A percentile compares a stretch with the other conserved stretches of the same genome.
phyloP scores from a whole-genome alignment of 352 stramenopile species.

The Globisporangium nunn region DNA sequence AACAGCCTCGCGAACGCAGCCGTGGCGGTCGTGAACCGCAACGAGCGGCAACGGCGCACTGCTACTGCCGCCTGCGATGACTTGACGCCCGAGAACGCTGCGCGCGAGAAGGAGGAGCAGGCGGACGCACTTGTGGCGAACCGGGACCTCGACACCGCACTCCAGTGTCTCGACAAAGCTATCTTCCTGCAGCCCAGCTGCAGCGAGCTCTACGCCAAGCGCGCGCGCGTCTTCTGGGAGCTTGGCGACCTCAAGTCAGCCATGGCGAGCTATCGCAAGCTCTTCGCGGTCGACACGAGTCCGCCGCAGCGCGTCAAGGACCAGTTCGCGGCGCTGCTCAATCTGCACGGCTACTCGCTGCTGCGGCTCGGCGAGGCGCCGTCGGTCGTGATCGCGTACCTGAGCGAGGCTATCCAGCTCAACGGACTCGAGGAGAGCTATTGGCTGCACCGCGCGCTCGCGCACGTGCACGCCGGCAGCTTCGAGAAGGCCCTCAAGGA shows the following conservation, averaged over 20 bases:
- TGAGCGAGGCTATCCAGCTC: slow-evolving; percentile 69
- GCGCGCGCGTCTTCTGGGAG: slow-evolving; percentile 62
- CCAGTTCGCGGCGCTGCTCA: slow-evolving; percentile 63
- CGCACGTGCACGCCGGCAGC: slow-evolving; percentile 45
- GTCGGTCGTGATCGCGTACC: slow-evolving; percentile 49
- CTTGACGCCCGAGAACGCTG: slow-evolving; percentile 40
- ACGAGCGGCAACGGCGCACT: neutral
- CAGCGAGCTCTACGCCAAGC: slow-evolving; percentile 48
- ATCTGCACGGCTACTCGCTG: slow-evolving; percentile 65
- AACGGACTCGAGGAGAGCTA: slow-evolving; percentile 66
- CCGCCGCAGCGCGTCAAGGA: slow-evolving; percentile 67
- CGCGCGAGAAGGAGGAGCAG: slow-evolving; percentile 37
- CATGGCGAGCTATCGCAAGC: slow-evolving; percentile 73
- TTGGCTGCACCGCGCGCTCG: slow-evolving; percentile 70
- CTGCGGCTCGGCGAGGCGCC: slow-evolving; percentile 50
- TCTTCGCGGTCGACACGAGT: slow-evolving; percentile 48
- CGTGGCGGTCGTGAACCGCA: neutral
- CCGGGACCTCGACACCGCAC: slow-evolving; percentile 33
- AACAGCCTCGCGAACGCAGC: slow-evolving; percentile 1
- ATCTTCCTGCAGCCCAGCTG: slow-evolving; percentile 64
- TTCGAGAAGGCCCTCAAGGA: slow-evolving; percentile 76
- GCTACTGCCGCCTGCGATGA: slow-evolving; percentile 15
- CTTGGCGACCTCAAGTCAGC: slow-evolving; percentile 75
- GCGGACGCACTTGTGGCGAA: slow-evolving; percentile 26
- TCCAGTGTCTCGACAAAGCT: slow-evolving; percentile 63